Base-by-base conservation (phyloP, 2,329 filamentous ascomycete species). In the Colletotrichum neosansevieriae region DNA sequence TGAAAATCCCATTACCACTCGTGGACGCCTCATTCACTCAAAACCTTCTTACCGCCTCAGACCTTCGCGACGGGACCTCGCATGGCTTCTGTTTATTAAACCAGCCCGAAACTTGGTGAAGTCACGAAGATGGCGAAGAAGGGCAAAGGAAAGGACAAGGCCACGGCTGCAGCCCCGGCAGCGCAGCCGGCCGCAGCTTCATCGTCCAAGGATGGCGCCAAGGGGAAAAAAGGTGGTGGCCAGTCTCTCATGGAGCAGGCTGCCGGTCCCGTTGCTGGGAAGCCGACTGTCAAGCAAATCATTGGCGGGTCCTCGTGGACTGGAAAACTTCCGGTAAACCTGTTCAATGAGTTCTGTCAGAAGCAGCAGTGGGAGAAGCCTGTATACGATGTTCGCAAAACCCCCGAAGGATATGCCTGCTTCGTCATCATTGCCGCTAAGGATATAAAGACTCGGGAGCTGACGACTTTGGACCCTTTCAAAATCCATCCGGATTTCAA, bases 241-340 rank as follows among this genome's bases (percentile, higher is more conserved):
- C 71, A 71, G 44, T 71, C 71, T 29, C 74, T 64, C 63, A 72
- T 73, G 71, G 80, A 77, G 60, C 76, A 76, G 69, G 78, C 76
- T 13, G 73, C 79, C 3, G 71, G 70, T 4, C 64, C 70, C 19
- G 68, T 67, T 21, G 51, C 76, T 2, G 84, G 80, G 0, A 88
- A 89, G 73, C 89, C 88, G 13, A 90, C 89, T 2, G 86, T 87
- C 50, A 91, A 91, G 79, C 93, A 97, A 73, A 83, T 99, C 72
- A 97, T 99, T 75, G 96, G 94, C 47, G 96, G 96, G 56, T 89
- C 94, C 67, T 98, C 94, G 73, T 99, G 96, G 96, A 99, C 96
- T 0, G 96, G 96, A 45, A 99, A 99, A 79, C 83, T 99, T 36
- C 96, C 96, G 1, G 92, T 98, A 71, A 98, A 97, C 77, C 86